These are phyloP conservation scores for Sordariomycetes sp. DNA, from an alignment of 2,329 filamentous ascomycete genomes.

Conservation along the genomic window DNA sequence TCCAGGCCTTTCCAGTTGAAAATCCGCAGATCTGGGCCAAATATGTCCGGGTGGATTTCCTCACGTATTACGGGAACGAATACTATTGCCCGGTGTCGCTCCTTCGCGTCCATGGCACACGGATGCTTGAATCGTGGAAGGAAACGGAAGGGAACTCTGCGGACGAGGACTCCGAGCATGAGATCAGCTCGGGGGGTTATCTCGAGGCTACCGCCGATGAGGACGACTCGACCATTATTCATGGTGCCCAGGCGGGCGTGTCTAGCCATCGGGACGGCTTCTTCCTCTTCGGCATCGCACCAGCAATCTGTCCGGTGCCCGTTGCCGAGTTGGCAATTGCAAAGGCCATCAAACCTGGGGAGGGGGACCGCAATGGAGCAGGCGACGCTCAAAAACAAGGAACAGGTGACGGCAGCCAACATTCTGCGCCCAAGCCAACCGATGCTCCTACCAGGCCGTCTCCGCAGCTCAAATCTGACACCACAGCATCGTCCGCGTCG, in stretches of 20 bases:
- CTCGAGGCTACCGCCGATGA: neutral
- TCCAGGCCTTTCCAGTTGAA: slow-evolving; percentile 88
- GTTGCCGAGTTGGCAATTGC: neutral
- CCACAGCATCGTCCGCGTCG: neutral
- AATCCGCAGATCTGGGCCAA: slow-evolving; percentile 93
- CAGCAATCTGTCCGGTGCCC: neutral
- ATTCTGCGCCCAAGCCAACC: neutral
- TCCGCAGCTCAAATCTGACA: neutral
- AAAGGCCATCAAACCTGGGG: neutral
- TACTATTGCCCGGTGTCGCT: slow-evolving; percentile 92
- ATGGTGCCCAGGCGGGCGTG: neutral
- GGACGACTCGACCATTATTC: neutral
- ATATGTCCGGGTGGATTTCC: slow-evolving; percentile 81
- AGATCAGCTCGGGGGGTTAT: neutral
- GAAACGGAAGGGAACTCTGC: slow-evolving; percentile 59
- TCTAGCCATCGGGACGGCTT: neutral
- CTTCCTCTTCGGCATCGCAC: neutral
- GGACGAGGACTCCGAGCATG: slow-evolving; percentile 38
- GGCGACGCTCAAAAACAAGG: neutral
- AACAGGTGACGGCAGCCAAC: neutral
- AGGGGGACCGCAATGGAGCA: neutral
- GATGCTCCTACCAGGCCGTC: neutral
- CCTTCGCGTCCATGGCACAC: slow-evolving; percentile 84
- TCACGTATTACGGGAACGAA: slow-evolving; percentile 90
- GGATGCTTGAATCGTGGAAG: slow-evolving; percentile 89